Evolutionary conservation across 352 stramenopile genomes (phyloP).

Genomic region (Globisporangium radiosum): DNA sequence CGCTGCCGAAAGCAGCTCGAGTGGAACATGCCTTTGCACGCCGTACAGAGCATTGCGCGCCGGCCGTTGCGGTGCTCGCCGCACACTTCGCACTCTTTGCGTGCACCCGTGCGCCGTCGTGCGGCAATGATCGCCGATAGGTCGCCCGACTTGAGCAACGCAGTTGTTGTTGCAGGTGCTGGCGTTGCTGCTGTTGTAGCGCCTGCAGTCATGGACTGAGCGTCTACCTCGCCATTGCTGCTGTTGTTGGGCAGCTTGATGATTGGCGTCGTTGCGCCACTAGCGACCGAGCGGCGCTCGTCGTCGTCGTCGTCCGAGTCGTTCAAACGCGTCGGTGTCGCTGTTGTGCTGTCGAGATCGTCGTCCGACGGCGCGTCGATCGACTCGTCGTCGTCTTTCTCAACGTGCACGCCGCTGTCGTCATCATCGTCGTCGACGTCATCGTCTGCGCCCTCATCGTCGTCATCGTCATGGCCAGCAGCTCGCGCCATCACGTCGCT

Average conservation of each 20-base stretch:
- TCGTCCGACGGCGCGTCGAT: slow-evolving; percentile 69
- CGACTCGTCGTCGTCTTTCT: slow-evolving; percentile 76
- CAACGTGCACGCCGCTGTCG: slow-evolving; percentile 50
- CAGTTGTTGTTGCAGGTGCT: slow-evolving; percentile 1
- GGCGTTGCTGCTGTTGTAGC: slow-evolving; percentile 12
- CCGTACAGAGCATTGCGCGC: slow-evolving; percentile 67
- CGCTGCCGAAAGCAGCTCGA: slow-evolving; percentile 79
- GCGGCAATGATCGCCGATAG: slow-evolving; percentile 61
- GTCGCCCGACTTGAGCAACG: slow-evolving; percentile 40
- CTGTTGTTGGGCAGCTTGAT: too few species aligned
- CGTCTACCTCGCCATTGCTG: too few species aligned
- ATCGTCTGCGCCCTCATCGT: slow-evolving; percentile 14
- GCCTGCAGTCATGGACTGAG: not conserved
- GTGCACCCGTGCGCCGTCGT: slow-evolving; percentile 50
- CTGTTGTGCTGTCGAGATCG: slow-evolving; percentile 53
- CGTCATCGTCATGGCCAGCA: slow-evolving; percentile 16
- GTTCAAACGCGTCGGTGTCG: slow-evolving; percentile 31
- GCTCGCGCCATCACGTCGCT: slow-evolving; percentile 7
- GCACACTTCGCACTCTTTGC: slow-evolving; percentile 72
- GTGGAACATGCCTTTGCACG: slow-evolving; percentile 84
- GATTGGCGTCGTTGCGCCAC: too few species aligned
- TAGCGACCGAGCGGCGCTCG: not conserved
- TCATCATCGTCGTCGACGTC: slow-evolving; percentile 37
- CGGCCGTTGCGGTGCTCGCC: slow-evolving; percentile 68
- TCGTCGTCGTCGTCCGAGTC: slow-evolving; percentile 40